phyloP scores from a whole-genome alignment of 179 eudicot species.

The Amaranthus tricolor region DNA sequence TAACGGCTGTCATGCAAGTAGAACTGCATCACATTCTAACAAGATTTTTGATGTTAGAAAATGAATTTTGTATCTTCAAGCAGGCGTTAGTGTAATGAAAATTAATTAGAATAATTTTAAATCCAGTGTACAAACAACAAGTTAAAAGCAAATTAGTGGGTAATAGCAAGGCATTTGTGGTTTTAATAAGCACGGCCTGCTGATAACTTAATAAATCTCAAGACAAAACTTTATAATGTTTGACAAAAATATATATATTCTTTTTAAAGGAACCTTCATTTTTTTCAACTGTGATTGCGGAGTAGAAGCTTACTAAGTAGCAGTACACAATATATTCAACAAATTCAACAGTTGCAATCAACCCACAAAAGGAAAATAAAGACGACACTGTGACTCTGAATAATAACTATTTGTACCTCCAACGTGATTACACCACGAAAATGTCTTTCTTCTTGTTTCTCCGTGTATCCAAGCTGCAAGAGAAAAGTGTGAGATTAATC shows the following conservation, averaged over 20 bases:
- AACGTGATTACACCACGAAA: constrained; percentile 94
- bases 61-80: too few relatives aligned
- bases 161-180: background rate
- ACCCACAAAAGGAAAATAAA: too few relatives aligned
- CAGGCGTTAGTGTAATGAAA: background rate
- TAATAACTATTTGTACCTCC: constrained; percentile 54
- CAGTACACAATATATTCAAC: background rate
- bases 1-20: background rate
- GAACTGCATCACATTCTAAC: background rate
- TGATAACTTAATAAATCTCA: background rate
- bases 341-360: too few relatives aligned
- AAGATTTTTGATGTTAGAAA: too few relatives aligned
- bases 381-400: too few relatives aligned
- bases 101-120: background rate
- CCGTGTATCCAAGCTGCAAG: constrained; percentile 97
- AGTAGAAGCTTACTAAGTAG: background rate
- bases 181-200: background rate
- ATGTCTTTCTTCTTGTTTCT: constrained; percentile 94
- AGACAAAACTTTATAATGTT: background rate
- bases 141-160: background rate
- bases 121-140: background rate
- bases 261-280: background rate
- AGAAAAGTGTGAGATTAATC: background rate
- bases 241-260: background rate
- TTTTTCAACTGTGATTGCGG: background rate